Conservation (phyloP, 371 early-diverging fungal species). For the Rhizomucor pusillus region DNA sequence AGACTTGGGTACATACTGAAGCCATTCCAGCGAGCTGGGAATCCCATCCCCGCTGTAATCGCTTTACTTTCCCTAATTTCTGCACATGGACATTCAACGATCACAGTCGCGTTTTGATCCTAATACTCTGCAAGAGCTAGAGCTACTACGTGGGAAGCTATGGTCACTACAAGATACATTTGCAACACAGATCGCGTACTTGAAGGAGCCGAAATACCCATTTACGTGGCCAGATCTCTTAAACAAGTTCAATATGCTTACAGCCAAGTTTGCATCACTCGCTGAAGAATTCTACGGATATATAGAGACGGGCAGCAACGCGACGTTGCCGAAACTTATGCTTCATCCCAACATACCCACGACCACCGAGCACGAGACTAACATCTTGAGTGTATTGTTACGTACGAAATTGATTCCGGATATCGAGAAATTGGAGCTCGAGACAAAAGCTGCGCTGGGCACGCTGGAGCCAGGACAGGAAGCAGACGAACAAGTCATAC, state of each 20-base stretch:
- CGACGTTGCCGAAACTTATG: conserved; percentile 52
- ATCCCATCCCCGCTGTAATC: too few species aligned
- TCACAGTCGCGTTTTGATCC: conserved; percentile 32
- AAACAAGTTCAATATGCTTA: conserved; percentile 69
- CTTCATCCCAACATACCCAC: conserved; percentile 60
- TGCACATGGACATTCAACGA: conserved; percentile 11
- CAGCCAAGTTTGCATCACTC: conserved; percentile 54
- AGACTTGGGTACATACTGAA: too few species aligned
- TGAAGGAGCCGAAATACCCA: conserved; percentile 45
- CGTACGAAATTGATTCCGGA: conserved; percentile 68
- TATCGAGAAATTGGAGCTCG: conserved; percentile 56
- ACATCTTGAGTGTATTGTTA: conserved; percentile 54
- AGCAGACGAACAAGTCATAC: conserved; percentile 38
- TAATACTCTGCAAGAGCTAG: conserved; percentile 54
- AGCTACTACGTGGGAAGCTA: conserved; percentile 57
- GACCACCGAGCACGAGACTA: conserved; percentile 57
- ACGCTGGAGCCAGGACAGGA: background rate
- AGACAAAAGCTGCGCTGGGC: conserved; percentile 50
- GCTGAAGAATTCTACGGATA: conserved; percentile 49
- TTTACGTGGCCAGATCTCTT: conserved; percentile 57
- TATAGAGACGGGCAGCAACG: conserved; percentile 39
- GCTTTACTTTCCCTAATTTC: too few species aligned
- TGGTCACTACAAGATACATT: conserved; percentile 66
- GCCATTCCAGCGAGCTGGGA: too few species aligned
- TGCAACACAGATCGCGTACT: conserved; percentile 38